Evolutionary conservation across 306 rosid species (phyloP).

Genomic region (Cicer yamashitae): DNA sequence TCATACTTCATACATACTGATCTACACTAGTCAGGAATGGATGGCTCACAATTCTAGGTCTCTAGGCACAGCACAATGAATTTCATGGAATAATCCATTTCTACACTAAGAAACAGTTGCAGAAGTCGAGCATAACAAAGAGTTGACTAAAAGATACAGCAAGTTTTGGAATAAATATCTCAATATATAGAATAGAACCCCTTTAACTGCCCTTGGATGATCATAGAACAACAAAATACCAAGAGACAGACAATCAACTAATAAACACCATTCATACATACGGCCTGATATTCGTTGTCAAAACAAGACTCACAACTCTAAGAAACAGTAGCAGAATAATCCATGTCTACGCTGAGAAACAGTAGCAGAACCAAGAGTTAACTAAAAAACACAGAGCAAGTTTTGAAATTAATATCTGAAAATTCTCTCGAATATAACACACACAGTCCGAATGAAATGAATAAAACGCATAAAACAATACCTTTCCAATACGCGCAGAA

Average conservation of each 20-base stretch:
- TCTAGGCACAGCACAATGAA: conserved; percentile 28
- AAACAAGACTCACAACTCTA: conserved; percentile 10
- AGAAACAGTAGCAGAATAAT: neutral
- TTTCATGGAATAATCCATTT: conserved; percentile 10
- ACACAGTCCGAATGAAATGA: neutral
- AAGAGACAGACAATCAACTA: conserved; percentile 6
- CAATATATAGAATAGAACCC: neutral
- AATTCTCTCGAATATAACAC: neutral
- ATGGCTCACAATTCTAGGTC: conserved; percentile 26
- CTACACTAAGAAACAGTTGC: neutral
- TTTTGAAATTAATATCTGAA: conserved; percentile 9
- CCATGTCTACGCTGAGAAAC: neutral
- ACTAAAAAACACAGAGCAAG: conserved; percentile 12
- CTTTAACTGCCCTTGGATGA: neutral
- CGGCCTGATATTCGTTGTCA: conserved; percentile 8
- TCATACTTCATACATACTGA: neutral
- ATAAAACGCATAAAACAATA: conserved; percentile 27
- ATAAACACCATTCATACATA: neutral
- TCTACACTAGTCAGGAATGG: neutral
- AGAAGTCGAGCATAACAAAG: neutral
- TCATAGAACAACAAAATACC: neutral
- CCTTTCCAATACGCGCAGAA: conserved; percentile 86
- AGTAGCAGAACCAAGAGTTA: neutral
- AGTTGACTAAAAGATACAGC: conserved; percentile 22
- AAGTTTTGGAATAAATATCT: conserved; percentile 28